Evolutionary conservation across 2,329 filamentous ascomycete species (phyloP).

Genomic region (Fusarium pseudocircinatum): DNA sequence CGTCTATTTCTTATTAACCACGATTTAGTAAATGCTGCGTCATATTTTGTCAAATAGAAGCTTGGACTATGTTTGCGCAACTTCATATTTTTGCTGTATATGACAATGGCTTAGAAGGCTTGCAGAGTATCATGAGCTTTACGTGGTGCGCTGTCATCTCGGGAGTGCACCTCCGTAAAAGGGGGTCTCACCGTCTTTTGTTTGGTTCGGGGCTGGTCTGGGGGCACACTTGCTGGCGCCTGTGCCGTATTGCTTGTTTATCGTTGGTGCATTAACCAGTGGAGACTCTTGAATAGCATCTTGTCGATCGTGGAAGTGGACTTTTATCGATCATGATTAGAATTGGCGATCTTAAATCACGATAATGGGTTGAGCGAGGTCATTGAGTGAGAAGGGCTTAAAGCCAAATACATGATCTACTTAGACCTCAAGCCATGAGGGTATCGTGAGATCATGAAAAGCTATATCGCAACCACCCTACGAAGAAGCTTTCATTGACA

Average conservation of each 20-base stretch:
- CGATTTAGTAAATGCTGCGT: conserved; percentile 11
- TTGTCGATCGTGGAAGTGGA: conserved; percentile 14
- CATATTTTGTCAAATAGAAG: neutral
- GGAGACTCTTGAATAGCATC: conserved; percentile 10
- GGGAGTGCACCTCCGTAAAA: conserved; percentile 26
- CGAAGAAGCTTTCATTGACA: neutral
- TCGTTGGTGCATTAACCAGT: conserved; percentile 29
- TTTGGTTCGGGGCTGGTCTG: neutral
- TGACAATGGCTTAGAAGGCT: neutral
- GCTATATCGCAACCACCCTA: neutral
- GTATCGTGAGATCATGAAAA: neutral
- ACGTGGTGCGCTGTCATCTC: conserved; percentile 14
- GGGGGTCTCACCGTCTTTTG: conserved; percentile 37
- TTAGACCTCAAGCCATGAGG: neutral
- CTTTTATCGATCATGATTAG: conserved; percentile 10
- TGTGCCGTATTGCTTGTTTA: conserved; percentile 27
- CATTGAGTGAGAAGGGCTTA: neutral
- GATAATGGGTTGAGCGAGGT: neutral
- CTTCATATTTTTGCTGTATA: neutral
- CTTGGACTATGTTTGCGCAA: neutral
- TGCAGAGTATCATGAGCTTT: conserved; percentile 13
- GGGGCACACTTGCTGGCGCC: conserved; percentile 14
- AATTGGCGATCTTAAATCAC: neutral
- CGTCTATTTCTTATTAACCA: neutral
- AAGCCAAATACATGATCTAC: neutral